Percentiles rank a stretch among this genome's conserved stretches.
These are phyloP conservation scores for Lactarius sanguifluus DNA, from an alignment of 768 basidiomycete genomes.

Conservation along the genomic window DNA sequence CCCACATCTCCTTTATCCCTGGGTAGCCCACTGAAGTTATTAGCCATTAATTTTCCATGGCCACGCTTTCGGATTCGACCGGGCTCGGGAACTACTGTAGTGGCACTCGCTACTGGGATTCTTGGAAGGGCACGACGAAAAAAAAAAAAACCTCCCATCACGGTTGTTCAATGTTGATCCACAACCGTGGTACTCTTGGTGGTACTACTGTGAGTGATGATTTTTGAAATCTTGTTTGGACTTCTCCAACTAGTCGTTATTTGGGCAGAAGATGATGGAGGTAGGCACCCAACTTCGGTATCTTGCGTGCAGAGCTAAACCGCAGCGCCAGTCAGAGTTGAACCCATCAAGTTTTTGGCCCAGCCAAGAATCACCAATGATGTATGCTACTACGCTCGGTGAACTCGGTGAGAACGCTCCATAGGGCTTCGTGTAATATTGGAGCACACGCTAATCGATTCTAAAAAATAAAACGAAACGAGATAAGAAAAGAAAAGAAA, in stretches of 20 bases:
- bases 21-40: neutral
- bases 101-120: neutral
- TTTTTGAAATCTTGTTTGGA: neutral
- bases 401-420: neutral
- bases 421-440: neutral
- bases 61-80: neutral
- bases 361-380: neutral
- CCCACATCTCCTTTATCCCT: neutral
- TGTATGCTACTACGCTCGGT: neutral
- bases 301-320: neutral
- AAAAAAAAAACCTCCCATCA: neutral
- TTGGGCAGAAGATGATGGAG: no score
- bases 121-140: neutral
- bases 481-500: neutral
- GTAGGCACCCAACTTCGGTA: neutral
- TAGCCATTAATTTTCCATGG: neutral
- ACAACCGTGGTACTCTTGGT: neutral
- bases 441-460: neutral
- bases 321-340: neutral
- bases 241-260: no score
- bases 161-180: neutral
- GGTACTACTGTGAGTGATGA: neutral
- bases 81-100: neutral
- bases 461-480: no score
- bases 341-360: neutral